phyloP scores from a whole-genome alignment of 176 grass and related monocot genomes.

The Puccinellia tenuiflora region DNA sequence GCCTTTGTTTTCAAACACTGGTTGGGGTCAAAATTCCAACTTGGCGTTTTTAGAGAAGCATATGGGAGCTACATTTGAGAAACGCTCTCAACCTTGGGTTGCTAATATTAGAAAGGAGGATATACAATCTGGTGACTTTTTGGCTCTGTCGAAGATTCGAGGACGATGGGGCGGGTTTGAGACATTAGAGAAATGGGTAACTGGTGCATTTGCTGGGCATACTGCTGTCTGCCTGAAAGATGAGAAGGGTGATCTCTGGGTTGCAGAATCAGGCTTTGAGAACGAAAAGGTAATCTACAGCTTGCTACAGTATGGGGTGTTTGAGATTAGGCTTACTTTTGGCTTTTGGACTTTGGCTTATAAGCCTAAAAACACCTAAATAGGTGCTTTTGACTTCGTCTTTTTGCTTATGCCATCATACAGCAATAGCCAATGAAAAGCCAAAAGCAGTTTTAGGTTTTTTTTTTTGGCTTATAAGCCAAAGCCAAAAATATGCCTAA shows the following conservation, averaged over 20 bases:
- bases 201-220: conserved; percentile 94
- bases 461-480: too few relatives aligned
- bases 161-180: conserved; percentile 98
- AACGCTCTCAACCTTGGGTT: conserved; percentile 54
- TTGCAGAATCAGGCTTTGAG: conserved; percentile 94
- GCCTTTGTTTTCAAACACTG: conserved; percentile 88
- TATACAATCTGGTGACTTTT: conserved; percentile 83
- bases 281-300: conserved; percentile 65
- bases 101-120: conserved; percentile 64
- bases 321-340: too few relatives aligned
- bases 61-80: conserved; percentile 87
- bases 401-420: too few relatives aligned
- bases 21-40: conserved; percentile 92
- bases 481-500: too few relatives aligned
- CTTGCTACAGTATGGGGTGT: background rate
- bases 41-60: conserved; percentile 84
- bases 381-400: too few relatives aligned
- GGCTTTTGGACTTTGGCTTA: too few relatives aligned
- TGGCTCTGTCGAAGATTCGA: conserved; percentile 85
- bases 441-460: too few relatives aligned
- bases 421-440: too few relatives aligned
- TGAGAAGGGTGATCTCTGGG: conserved; percentile 72
- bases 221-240: conserved; percentile 95
- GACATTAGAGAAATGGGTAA: conserved; percentile 97
- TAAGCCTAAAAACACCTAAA: too few relatives aligned